phyloP scores from a whole-genome alignment of 768 basidiomycete species.

The Podaxis sp. region DNA sequence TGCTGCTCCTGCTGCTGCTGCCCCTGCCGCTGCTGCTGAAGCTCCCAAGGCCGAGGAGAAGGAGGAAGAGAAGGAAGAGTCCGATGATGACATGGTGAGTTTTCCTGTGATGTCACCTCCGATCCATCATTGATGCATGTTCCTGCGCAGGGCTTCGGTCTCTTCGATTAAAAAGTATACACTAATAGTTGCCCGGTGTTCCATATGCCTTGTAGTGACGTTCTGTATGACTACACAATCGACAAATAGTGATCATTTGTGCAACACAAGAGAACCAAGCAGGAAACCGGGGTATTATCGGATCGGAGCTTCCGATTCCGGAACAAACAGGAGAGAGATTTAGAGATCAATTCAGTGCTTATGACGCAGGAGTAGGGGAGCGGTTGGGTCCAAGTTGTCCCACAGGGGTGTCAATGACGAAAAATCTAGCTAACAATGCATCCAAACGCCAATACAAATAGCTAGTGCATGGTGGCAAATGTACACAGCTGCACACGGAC shows the following conservation, averaged over 20 bases:
- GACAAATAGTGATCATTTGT: not conserved
- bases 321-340: constrained; percentile 5
- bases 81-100: constrained; percentile 83
- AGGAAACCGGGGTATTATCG: constrained; percentile 8
- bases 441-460: not conserved
- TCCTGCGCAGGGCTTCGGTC: constrained; percentile 77
- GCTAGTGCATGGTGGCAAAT: not conserved
- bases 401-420: not conserved
- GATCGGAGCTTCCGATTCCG: not conserved
- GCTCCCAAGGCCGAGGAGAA: constrained; percentile 67
- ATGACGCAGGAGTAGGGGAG: not conserved
- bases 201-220: not conserved
- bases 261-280: not conserved
- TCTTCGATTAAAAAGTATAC: constrained; percentile 70
- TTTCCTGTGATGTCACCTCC: constrained; percentile 11
- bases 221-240: constrained; percentile 1
- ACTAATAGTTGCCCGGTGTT: constrained; percentile 22
- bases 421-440: no score
- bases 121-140: constrained; percentile 9
- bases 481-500: not conserved
- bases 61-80: constrained; percentile 83
- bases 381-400: not conserved
- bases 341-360: not conserved
- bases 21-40: constrained; percentile 55
- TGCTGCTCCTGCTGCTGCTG: constrained; percentile 65